phyloP scores from a whole-genome alignment of 371 early-diverging fungal genomes.

The Blastocladiella emersonii region DNA sequence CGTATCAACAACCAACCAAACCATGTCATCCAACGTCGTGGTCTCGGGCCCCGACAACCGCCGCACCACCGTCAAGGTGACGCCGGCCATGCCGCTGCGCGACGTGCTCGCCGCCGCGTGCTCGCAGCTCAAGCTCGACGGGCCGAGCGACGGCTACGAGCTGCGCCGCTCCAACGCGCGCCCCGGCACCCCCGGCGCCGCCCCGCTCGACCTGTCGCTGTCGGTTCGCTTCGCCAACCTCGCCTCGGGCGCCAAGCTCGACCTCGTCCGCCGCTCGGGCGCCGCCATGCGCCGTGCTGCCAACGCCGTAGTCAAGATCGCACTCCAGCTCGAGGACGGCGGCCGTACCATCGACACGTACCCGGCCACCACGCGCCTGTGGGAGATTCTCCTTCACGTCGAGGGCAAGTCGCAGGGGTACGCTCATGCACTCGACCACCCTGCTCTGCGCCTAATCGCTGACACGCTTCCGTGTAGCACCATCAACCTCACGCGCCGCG shows the following conservation, averaged over 20 bases:
- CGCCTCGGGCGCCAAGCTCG: constrained; percentile 38
- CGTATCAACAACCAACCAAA: background rate
- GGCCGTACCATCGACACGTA: constrained; percentile 30
- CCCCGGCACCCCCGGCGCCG: background rate
- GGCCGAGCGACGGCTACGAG: constrained; percentile 9
- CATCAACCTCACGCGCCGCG: constrained; percentile 13
- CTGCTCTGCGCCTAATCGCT: no score
- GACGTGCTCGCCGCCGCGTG: constrained; percentile 17
- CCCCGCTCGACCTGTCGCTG: constrained; percentile 32
- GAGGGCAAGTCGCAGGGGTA: no score
- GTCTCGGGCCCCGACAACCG: background rate
- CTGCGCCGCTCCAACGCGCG: constrained; percentile 2
- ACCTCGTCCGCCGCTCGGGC: constrained; percentile 11
- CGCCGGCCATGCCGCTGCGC: constrained; percentile 22
- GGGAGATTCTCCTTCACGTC: constrained; percentile 21
- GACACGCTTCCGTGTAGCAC: background rate
- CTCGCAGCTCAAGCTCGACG: constrained; percentile 7
- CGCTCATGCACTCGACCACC: no score
- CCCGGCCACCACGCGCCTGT: constrained; percentile 20
- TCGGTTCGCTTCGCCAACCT: constrained; percentile 44
- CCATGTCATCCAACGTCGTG: background rate
- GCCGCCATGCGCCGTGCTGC: background rate
- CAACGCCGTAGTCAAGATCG: constrained; percentile 21
- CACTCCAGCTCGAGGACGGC: constrained; percentile 37
- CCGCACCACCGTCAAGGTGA: constrained; percentile 12